Evolutionary conservation across 1,139 yeast species (phyloP).

Genomic region (Maudiozyma humilis): DNA sequence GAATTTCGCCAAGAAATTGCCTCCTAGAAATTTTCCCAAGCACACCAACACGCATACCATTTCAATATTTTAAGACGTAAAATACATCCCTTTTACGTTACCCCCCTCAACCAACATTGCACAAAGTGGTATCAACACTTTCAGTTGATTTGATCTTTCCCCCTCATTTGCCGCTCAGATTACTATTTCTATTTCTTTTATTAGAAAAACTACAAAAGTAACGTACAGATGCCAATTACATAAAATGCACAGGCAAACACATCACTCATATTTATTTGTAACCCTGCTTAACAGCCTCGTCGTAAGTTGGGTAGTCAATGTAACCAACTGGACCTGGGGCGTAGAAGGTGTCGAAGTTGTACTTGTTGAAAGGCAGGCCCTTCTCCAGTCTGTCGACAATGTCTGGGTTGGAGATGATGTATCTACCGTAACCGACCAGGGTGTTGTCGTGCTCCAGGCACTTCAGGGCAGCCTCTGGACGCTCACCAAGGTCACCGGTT

Average conservation of each 20-base stretch:
- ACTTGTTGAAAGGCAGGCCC: constrained; percentile 35
- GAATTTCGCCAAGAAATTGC: too few relatives aligned
- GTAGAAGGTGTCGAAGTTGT: constrained; percentile 34
- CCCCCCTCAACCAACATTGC: background rate
- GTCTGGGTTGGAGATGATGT: constrained; percentile 44
- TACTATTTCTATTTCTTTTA: too few relatives aligned
- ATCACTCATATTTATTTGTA: constrained; percentile 4
- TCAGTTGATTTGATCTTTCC: too few relatives aligned
- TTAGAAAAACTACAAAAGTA: too few relatives aligned
- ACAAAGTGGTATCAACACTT: too few relatives aligned
- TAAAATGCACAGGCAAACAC: too few relatives aligned
- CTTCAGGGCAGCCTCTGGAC: constrained; percentile 15
- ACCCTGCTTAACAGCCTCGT: constrained; percentile 15
- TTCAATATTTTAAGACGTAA: background rate
- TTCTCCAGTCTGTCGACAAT: constrained; percentile 37
- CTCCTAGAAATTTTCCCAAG: background rate
- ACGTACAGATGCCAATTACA: too few relatives aligned
- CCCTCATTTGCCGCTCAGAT: too few relatives aligned
- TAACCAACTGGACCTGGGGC: constrained; percentile 24
- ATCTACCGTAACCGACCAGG: constrained; percentile 39
- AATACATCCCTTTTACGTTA: background rate
- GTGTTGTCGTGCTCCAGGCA: constrained; percentile 32
- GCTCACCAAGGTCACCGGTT: constrained; percentile 37
- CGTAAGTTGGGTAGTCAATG: constrained; percentile 17
- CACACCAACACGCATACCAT: background rate